phyloP scores from a whole-genome alignment of 495 filamentous ascomycete species.

The Daldinia caldariorum region DNA sequence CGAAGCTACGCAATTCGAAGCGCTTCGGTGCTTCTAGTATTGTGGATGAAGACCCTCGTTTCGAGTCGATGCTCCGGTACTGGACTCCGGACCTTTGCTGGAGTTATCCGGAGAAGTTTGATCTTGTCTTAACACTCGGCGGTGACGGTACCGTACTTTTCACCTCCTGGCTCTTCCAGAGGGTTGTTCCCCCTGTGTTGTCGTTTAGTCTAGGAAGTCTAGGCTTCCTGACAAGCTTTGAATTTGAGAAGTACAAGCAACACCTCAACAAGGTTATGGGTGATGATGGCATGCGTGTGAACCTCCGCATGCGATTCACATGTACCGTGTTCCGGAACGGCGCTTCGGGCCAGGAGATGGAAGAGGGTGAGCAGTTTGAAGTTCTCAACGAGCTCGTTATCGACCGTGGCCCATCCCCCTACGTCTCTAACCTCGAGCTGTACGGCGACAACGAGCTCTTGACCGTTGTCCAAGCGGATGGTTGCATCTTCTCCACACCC shows the following conservation, averaged over 20 bases:
- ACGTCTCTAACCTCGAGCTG: slow-evolving; percentile 93
- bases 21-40: slow-evolving; percentile 84
- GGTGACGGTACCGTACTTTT: slow-evolving; percentile 93
- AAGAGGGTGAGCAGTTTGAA: slow-evolving; percentile 88
- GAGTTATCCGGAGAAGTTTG: slow-evolving; percentile 87
- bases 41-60: slow-evolving; percentile 73
- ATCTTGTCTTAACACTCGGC: slow-evolving; percentile 89
- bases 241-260: slow-evolving; percentile 82
- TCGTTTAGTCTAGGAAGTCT: slow-evolving; percentile 89
- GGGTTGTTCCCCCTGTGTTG: slow-evolving; percentile 87
- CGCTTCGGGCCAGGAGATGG: slow-evolving; percentile 61
- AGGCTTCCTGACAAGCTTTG: slow-evolving; percentile 92
- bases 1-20: slow-evolving; percentile 84
- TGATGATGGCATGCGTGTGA: slow-evolving; percentile 91
- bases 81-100: slow-evolving; percentile 97
- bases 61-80: slow-evolving; percentile 82
- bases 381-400: slow-evolving; percentile 98
- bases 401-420: slow-evolving; percentile 94
- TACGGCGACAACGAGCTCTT: slow-evolving; percentile 93
- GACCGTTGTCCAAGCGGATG: slow-evolving; percentile 94
- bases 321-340: slow-evolving; percentile 86
- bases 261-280: slow-evolving; percentile 88
- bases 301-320: slow-evolving; percentile 96
- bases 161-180: slow-evolving; percentile 94
- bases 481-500: slow-evolving; percentile 95